phyloP scores from a whole-genome alignment of 192 early-diverging fungal genomes.

The Endogone sp. region DNA sequence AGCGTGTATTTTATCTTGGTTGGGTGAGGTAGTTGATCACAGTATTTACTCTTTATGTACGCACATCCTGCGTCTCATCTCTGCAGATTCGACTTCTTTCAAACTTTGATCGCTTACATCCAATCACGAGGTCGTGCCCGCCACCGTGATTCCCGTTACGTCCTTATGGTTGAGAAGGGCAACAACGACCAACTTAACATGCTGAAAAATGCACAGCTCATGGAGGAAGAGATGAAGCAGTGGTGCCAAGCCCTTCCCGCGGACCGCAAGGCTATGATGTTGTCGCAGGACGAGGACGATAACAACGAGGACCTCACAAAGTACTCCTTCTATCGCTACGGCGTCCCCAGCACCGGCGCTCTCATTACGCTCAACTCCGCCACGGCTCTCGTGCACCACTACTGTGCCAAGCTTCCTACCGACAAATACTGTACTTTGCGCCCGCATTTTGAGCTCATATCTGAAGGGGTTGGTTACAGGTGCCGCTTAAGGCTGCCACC shows the following conservation, averaged over 20 bases:
- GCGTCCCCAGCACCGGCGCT: slow-evolving; percentile 62
- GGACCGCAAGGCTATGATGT: slow-evolving; percentile 29
- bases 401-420: slow-evolving; percentile 66
- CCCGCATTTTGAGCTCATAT: slow-evolving; percentile 47
- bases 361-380: slow-evolving; percentile 67
- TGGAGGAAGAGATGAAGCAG: slow-evolving; percentile 57
- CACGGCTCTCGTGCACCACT: slow-evolving; percentile 58
- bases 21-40: too few species aligned
- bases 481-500: slow-evolving; percentile 56
- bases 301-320: slow-evolving; percentile 35
- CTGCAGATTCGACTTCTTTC: slow-evolving; percentile 72
- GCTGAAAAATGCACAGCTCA: slow-evolving; percentile 28
- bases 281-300: slow-evolving; percentile 15
- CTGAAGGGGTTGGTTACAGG: slow-evolving; percentile 25
- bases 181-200: slow-evolving; percentile 34
- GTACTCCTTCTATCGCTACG: slow-evolving; percentile 49
- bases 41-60: too few species aligned
- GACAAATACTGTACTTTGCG: slow-evolving; percentile 52
- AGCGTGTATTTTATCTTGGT: too few species aligned
- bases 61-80: too few species aligned
- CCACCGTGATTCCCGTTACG: slow-evolving; percentile 64
- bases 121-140: slow-evolving; percentile 90
- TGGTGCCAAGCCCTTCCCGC: slow-evolving; percentile 51
- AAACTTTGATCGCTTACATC: slow-evolving; percentile 72
- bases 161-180: slow-evolving; percentile 62